Conservation (phyloP, 352 stramenopile species). For the Saprolegnia parasitica region DNA sequence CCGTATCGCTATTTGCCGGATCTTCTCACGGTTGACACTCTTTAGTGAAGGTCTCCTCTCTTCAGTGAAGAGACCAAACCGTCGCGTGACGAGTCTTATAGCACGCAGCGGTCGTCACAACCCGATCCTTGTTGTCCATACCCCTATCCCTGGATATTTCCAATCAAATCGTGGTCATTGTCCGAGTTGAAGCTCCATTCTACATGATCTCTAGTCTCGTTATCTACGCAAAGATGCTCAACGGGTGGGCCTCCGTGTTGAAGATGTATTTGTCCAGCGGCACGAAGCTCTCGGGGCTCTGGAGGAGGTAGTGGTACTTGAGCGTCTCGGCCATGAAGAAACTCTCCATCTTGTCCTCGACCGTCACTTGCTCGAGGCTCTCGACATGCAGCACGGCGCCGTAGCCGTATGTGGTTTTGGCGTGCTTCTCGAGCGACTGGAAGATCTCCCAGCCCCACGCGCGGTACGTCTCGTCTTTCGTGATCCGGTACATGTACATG, state of each 20-base stretch:
- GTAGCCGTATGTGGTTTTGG: conserved; percentile 87
- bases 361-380: conserved; percentile 33
- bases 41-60: too few relatives aligned
- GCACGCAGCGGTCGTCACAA: too few relatives aligned
- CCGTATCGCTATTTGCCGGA: too few relatives aligned
- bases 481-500: conserved; percentile 95
- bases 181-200: too few relatives aligned
- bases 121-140: too few relatives aligned
- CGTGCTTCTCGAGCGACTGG: conserved; percentile 88
- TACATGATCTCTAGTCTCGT: background rate
- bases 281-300: conserved; percentile 71
- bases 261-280: conserved; percentile 94
- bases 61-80: too few relatives aligned
- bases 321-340: conserved; percentile 99
- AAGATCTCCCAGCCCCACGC: conserved; percentile 96
- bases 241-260: conserved; percentile 94
- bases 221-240: conserved; percentile 37
- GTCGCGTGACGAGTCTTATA: too few relatives aligned
- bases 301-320: conserved; percentile 98
- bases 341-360: conserved; percentile 97
- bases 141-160: too few relatives aligned
- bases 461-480: conserved; percentile 90
- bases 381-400: conserved; percentile 56
- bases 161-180: too few relatives aligned
- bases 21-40: too few relatives aligned